Evolutionary conservation across 2,329 filamentous ascomycete species (phyloP), one percentile per base, ranked within the genome.

Genomic region (Verticillium longisporum): DNA sequence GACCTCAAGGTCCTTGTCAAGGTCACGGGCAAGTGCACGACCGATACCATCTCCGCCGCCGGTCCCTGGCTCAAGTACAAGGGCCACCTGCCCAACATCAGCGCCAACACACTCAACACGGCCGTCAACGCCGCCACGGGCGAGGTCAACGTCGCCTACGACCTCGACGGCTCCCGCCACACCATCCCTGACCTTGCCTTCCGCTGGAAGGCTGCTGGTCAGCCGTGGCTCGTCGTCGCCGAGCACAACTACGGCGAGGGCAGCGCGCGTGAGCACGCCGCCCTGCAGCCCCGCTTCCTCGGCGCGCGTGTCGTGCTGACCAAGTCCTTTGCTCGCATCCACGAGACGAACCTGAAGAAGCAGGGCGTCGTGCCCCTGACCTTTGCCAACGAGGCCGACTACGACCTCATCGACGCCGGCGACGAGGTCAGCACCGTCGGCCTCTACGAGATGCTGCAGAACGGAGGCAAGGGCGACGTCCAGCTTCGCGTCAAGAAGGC

Each of bases 1-100:
- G 87, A 85, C 33, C 85, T 99, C 56, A 88, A 88, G 58, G 92
- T 99, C 18, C 88, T 99, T 15, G 94, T 96, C 82, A 98, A 98
- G 79, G 90, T 98, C 66, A 90, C 93, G 65, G 95, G 95, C 66
- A 97, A 99, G 79, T 99, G 95, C 83, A 99, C 95, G 61, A 99
- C 95, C 54, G 95, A 99, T 77, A 98, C 95, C 68, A 99, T 99
- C 77, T 98, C 93, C 41, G 94, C 94, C 37, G 94, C 94, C 1
- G 94, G 94, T 6, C 94, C 94, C 15, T 98, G 94, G 94, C 86
- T 99, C 68, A 98, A 98, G 78, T 99, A 98, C 86, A 98, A 98
- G 83, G 95, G 95, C 65, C 95, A 99, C 77, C 86, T 99, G 65
- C 92, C 95, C 74, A 99, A 99, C 81, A 99, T 99, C 75, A 90